Percentiles rank a stretch among this genome's conserved stretches.
Conservation (phyloP, 2,329 filamentous ascomycete species). For the Talaromyces pinophilus region DNA sequence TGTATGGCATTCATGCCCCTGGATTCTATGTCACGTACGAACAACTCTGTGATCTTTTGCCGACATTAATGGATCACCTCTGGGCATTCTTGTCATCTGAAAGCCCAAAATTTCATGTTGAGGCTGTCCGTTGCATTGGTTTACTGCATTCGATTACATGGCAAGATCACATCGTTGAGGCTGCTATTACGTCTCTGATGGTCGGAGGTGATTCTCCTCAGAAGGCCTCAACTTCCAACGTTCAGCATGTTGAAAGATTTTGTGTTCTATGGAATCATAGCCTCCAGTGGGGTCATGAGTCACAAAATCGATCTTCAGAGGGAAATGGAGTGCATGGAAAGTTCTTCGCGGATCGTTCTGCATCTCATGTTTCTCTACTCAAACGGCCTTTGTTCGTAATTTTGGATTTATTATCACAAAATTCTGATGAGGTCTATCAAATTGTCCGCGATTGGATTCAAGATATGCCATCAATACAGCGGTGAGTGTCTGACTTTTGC, state of each 20-base stretch:
- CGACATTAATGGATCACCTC: constrained; percentile 67
- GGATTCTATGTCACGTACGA: constrained; percentile 44
- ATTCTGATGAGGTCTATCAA: constrained; percentile 72
- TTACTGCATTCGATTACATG: constrained; percentile 73
- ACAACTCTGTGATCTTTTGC: constrained; percentile 62
- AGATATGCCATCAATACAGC: constrained; percentile 52
- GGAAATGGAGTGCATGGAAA: constrained; percentile 23
- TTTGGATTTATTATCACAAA: constrained; percentile 74
- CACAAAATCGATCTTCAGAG: constrained; percentile 36
- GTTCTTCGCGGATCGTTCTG: constrained; percentile 28
- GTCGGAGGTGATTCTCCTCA: constrained; percentile 47
- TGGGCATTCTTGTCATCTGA: constrained; percentile 82
- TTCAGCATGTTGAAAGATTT: constrained; percentile 42
- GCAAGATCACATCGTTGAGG: constrained; percentile 74
- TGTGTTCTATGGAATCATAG: constrained; percentile 48
- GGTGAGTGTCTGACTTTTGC: constrained; percentile 38
- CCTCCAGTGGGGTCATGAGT: constrained; percentile 42
- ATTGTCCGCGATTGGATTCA: constrained; percentile 80
- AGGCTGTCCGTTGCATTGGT: constrained; percentile 84
- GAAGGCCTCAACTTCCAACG: constrained; percentile 34
- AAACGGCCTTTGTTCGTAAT: constrained; percentile 78
- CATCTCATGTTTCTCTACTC: constrained; percentile 62
- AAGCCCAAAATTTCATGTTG: constrained; percentile 90
- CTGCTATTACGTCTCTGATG: constrained; percentile 70
- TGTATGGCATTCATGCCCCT: constrained; percentile 40